Conservation (phyloP, 2,329 filamentous ascomycete species). For the Microdochium paspali region DNA sequence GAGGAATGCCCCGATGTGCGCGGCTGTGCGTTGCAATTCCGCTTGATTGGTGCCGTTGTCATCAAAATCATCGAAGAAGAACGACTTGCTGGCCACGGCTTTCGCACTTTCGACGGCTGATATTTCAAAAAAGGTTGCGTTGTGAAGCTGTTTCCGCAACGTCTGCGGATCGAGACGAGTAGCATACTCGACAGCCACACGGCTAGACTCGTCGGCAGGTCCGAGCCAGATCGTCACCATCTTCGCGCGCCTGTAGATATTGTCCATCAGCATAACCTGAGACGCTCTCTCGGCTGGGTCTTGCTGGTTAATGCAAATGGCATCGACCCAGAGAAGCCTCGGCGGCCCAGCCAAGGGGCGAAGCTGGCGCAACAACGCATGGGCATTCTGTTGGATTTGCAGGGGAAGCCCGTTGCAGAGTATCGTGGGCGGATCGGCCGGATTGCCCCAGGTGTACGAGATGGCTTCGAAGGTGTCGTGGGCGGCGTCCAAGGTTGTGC, state of each 20-base stretch:
- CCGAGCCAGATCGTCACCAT: slow-evolving; percentile 12
- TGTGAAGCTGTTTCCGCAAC: slow-evolving; percentile 4
- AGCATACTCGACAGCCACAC: slow-evolving; percentile 10
- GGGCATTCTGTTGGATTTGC: slow-evolving; percentile 12
- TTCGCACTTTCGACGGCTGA: slow-evolving; percentile 4
- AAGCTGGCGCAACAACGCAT: slow-evolving; percentile 11
- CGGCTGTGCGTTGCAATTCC: slow-evolving; percentile 2
- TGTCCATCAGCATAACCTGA: slow-evolving; percentile 13
- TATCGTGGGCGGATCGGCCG: slow-evolving; percentile 8
- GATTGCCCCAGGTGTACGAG: slow-evolving; percentile 14
- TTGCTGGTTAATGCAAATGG: too few relatives aligned
- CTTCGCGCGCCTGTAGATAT: slow-evolving; percentile 10
- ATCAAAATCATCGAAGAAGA: slow-evolving; percentile 10
- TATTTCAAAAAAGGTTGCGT: slow-evolving; percentile 1
- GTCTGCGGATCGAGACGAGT: slow-evolving; percentile 7
- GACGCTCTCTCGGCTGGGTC: slow-evolving; percentile 10
- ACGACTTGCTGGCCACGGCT: slow-evolving; percentile 8
- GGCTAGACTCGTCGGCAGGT: slow-evolving; percentile 8
- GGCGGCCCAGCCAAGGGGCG: slow-evolving; percentile 7
- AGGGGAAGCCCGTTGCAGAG: slow-evolving; percentile 6
- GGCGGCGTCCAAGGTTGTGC: slow-evolving; percentile 9
- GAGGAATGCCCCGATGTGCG: slow-evolving; percentile 10
- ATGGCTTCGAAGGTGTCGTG: slow-evolving; percentile 10
- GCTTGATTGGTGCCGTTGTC: neutral
- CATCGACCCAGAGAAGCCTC: slow-evolving; percentile 13